Evolutionary conservation across 495 filamentous ascomycete species (phyloP), one percentile per base, ranked within the genome.

Genomic region (Astrothelium macrocarpum): DNA sequence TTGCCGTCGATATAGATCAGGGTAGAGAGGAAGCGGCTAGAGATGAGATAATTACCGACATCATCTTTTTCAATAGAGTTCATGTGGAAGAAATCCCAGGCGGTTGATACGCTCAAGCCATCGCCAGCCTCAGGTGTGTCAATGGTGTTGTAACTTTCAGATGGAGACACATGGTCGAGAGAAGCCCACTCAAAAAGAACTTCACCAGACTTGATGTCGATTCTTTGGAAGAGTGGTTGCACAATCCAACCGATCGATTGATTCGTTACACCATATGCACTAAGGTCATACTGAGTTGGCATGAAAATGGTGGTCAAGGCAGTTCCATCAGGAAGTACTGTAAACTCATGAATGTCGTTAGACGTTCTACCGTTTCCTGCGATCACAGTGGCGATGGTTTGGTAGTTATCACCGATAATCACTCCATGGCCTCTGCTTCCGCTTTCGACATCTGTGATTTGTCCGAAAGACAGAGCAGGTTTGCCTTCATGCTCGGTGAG

Each of bases 381-480:
- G 5, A 9, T 9, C 5, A 74, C 64, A 26, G 68, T 71, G 32
- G 77, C 77, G 5, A 82, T 78, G 49, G 80, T 78, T 45, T 75
- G 71, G 66, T 83, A 84, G 31, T 74, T 69, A 34, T 75, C 73
- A 62, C 83, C 77, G 71, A 83, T 73, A 60, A 84, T 83, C 3
- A 82, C 71, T 20, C 79, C 79, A 73, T 81, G 78, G 9, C 81
- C 81, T 29, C 79, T 56, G 20, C 49, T 56, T 29, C 25, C 49
- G 71, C 32, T 77, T 79, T 61, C 79, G 82, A 42, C 80, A 79
- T 53, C 79, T 78, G 49, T 81, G 77, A 60, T 81, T 60, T 82
- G 78, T 71, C 82, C 82, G 65, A 79, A 80, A 66, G 79, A 82
- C 2, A 81, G 67, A 53, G 82, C 80, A 60, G 79, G 74, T 46